Base-by-base conservation (phyloP, 352 stramenopile genomes). In the Hyaloperonospora brassicae region DNA sequence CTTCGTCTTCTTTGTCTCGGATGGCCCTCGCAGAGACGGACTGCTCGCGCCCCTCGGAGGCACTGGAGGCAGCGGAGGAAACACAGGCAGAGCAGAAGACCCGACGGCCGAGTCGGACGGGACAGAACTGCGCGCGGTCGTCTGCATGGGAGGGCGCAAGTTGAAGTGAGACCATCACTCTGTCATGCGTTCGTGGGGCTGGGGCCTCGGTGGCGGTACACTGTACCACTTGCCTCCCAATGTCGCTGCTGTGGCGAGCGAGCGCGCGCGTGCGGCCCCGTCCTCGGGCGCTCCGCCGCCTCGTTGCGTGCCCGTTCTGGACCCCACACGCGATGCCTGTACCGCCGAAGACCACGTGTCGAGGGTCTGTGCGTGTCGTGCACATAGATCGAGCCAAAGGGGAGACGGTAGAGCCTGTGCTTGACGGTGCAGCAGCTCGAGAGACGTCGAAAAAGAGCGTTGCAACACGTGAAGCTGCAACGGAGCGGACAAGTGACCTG, bases 131-230 rank as follows among this genome's bases (percentile, higher is more conserved):
- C 42, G 55, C 25, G 5, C 13, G 25, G 50, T 68, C 47, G 59
- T 34, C 22, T 57, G 1, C 55, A 71, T 71, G 50, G 12, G 17
- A 30, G 11, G 4, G 24, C 44, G 44, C 25, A 59, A 63, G 59
- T 62, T 59, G 60, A 63, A 68, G 60, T 67, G 50, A 48, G 46
- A 64, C 50, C 42, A 25, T 61, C 50, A 61, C 51, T 66, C 55
- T 47, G 40, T 8, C 27, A 34, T 34, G 27, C 4, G 4, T 34
- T 34, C 4, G 27, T 34, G 4, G 27, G 4, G 27, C 4, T 34
- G 27, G 27, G 4, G 4, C 4, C 4, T 8, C 4, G 4, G 27
- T 9, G 4, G 4, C 8, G 27, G 27, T 34, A 34, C 27, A 34
- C 27, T 34, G 27, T 34, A 34, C 27, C 27, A 34, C 27, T 34